These are phyloP conservation scores for Papilionanthe hybrid DNA, from an alignment of 116 monocot species.

Conservation along the genomic window DNA sequence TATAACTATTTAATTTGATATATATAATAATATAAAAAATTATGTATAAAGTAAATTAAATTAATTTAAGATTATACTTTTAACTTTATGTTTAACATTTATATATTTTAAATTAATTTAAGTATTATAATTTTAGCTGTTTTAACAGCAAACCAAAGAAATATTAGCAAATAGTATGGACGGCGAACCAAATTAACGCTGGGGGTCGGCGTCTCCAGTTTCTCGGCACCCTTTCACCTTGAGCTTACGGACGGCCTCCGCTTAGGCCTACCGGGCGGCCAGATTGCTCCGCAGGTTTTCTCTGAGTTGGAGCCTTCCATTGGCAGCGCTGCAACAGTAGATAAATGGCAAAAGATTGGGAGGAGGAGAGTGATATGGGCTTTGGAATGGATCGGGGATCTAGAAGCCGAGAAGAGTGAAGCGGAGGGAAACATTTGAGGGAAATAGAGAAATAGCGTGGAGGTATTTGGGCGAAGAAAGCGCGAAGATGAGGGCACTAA, in stretches of 20 bases:
- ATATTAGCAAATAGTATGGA: no score
- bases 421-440: neutral
- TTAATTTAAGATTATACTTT: no score
- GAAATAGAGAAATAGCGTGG: neutral
- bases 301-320: constrained; percentile 12
- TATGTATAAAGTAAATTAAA: no score
- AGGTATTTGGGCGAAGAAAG: no score
- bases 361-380: constrained; percentile 19
- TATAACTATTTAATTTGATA: no score
- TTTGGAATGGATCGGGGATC: constrained; percentile 20
- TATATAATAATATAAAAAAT: no score
- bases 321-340: neutral
- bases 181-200: no score
- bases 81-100: no score
- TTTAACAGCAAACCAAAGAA: no score
- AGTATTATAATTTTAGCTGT: no score
- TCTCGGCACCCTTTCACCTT: constrained; percentile 27
- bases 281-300: constrained; percentile 32
- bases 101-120: no score
- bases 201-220: constrained; percentile 35
- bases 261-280: constrained; percentile 26
- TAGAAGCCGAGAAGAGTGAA: neutral
- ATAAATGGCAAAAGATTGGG: constrained; percentile 2
- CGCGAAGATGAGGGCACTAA: no score
- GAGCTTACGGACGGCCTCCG: constrained; percentile 39